Evolutionary conservation across 768 basidiomycete genomes (phyloP), one percentile per base, ranked within the genome.

Genomic region (Asterophora parasitica): DNA sequence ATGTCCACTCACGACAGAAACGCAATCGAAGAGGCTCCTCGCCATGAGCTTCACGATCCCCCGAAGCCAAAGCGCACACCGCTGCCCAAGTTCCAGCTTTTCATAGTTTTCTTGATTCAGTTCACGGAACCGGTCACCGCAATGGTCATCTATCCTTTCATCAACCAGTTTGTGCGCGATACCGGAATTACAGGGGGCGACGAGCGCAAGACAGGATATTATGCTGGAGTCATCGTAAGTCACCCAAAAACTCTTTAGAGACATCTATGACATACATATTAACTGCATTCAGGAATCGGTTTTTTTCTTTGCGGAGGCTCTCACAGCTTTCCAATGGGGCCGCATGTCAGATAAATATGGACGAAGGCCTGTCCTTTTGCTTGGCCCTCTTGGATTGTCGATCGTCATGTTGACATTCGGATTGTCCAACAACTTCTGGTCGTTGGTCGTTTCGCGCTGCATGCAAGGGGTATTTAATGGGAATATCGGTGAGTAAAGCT

Each of bases 171-270:
- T 13, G 66, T 76, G 23, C 63, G 70, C 38, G 67, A 69, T 16
- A 69, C 68, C 1, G 73, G 72, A 1, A 61, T 78, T 11, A 73
- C 70, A 4, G 54, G 61, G 13, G 73, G 74, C 3, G 70, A 76
- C 39, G 74, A 75, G 51, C 60, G 56, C 4, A 71, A 67, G 50
- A 73, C 69, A 4, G 75, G 76, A 2, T 77, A 75, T 55, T 78
- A 72, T 56, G 75, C 73, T 35, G 76, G 75, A 4, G 49, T 75
- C 23, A 69, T 77, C 23, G 76, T 75, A 46, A 53, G 67, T 1
- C 10, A 12, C 17, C 9, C 1, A 15, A 9, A 20, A 40, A n/a
- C 12, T 39, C 13, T n/a, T n/a, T n/a, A n/a, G n/a, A n/a, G n/a
- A n/a, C 15, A n/a, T 4, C 7, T 11, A n/a, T n/a, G n/a, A n/a